Base-by-base conservation (phyloP, 2,329 filamentous ascomycete species). In the Chrysoporthe deuterocubensis region DNA sequence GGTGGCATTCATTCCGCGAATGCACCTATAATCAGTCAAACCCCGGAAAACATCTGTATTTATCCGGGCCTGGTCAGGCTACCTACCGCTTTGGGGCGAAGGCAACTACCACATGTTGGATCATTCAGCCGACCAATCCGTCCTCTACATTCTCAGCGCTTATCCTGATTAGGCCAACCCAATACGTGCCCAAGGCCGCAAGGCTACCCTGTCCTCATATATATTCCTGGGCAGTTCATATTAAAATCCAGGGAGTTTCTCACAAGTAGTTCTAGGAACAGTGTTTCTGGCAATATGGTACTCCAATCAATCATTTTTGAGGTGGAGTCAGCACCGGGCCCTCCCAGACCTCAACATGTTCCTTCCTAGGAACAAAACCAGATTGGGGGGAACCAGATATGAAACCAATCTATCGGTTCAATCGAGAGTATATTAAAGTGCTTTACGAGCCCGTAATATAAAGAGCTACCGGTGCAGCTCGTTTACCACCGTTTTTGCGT, bases 81-180 rank as follows among this genome's bases (percentile, higher is more conserved):
- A 21, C 37, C 43, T 4, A 21, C 37, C 4, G 43, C 40, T 40
- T 7, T 42, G 9, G 34, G 43, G 60, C 65, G 42, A 64, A 67
- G 59, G 1, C 34, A 52, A 50, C 26, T 46, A 52, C 65, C 65
- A 60, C 32, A 67, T 67, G 64, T 67, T 67, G 60, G 37, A 13
- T 16, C 21, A 67, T 63, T 67, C 60, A 64, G 59, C 65, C 65
- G 62, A 43, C 65, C 65, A 67, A 67, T 67, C 59, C 59, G 42
- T 34, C 32, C n/a, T n/a, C 13, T 4, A 21, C 32, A 3, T 8
- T 58, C 34, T 34, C 44, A n/a, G 50, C 65, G 34, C 57, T 62
- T 43, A 58, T 48, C 60, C 60, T 34, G 52, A 9, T 58, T 58
- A 42, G 52, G 43, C 58, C 48, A 42, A 67, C 44, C 18, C 26